These are phyloP conservation scores for Hirsutella minnesotensis DNA, from an alignment of 2,329 filamentous ascomycete species.

Conservation along the genomic window DNA sequence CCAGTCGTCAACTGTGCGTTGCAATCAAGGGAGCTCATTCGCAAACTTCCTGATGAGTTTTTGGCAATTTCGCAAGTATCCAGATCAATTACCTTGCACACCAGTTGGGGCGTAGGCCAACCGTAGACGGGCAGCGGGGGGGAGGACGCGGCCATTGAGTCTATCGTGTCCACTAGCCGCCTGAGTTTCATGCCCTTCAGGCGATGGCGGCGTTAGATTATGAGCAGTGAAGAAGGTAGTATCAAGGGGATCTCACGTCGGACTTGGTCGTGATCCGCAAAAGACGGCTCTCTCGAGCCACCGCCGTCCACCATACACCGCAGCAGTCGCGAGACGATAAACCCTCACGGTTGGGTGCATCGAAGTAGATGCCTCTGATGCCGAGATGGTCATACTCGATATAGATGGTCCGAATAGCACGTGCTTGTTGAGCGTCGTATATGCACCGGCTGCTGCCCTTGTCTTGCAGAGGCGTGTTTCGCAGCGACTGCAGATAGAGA, in stretches of 20 bases:
- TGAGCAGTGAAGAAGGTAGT: neutral
- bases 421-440: neutral
- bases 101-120: neutral
- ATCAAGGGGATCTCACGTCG: constrained; percentile 1
- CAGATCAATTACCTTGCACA: neutral
- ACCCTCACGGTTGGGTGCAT: neutral
- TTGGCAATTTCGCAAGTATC: constrained; percentile 1
- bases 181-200: constrained; percentile 1
- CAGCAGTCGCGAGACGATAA: neutral
- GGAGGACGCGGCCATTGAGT: neutral
- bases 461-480: constrained; percentile 1
- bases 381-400: constrained; percentile 4
- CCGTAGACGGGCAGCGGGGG: neutral
- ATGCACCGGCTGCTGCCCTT: neutral
- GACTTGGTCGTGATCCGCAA: neutral
- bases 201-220: neutral
- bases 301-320: constrained; percentile 3
- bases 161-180: neutral
- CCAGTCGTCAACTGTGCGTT: neutral
- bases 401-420: constrained; percentile 1
- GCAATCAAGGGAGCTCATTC: constrained; percentile 1
- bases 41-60: neutral
- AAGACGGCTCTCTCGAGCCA: constrained; percentile 1
- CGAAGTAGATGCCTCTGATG: constrained; percentile 1
- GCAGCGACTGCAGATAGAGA: constrained; percentile 1